Conservation (phyloP, 179 eudicot species). For the Beta corolliflora region DNA sequence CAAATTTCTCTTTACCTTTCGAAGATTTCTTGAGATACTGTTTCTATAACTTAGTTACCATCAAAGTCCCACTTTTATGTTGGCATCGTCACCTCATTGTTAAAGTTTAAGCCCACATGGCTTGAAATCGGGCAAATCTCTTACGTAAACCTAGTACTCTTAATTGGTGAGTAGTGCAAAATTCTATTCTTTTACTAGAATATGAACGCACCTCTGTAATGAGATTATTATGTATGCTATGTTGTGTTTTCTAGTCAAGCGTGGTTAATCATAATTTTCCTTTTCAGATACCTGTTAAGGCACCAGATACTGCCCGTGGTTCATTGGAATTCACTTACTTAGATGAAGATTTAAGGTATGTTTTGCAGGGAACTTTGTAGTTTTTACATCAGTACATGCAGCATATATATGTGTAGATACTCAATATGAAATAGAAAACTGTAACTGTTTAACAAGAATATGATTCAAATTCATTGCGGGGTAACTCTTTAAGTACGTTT, state of each 20-base stretch:
- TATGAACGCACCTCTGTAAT: not conserved
- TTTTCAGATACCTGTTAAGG: constrained; percentile 64
- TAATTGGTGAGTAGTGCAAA: not conserved
- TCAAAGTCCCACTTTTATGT: not conserved
- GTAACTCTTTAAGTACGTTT: too few relatives aligned
- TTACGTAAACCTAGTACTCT: not conserved
- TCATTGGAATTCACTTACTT: constrained; percentile 72
- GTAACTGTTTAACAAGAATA: too few relatives aligned
- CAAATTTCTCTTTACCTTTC: not conserved
- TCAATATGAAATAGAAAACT: too few relatives aligned
- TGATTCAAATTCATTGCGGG: too few relatives aligned
- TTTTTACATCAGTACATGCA: not conserved
- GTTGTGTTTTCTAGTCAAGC: not conserved
- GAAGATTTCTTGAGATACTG: not conserved
- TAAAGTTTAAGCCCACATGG: not conserved
- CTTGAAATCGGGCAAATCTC: too few relatives aligned
- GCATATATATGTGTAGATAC: not conserved
- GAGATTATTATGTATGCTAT: not conserved
- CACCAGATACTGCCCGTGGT: constrained; percentile 73
- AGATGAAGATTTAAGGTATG: constrained; percentile 77
- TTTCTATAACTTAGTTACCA: not conserved
- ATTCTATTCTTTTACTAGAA: not conserved
- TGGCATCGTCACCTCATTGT: not conserved
- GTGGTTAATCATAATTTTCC: not conserved
- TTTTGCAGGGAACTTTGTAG: not conserved